Percentiles rank a stretch among this genome's conserved stretches.
Conservation (phyloP, 768 basidiomycete species). For the Collybia nuda region DNA sequence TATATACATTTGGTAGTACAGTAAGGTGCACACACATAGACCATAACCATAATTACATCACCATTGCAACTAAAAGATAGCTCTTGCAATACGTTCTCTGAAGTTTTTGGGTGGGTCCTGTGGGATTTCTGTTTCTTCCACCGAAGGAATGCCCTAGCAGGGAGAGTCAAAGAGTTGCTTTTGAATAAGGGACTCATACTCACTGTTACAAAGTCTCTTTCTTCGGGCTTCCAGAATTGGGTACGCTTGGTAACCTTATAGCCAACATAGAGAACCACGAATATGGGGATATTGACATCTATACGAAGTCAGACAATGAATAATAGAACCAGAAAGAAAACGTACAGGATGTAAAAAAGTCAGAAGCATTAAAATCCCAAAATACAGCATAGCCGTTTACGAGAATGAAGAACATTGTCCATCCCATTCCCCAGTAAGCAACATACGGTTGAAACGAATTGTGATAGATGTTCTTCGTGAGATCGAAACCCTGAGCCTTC, state of each 20-base stretch:
- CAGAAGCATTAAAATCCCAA: constrained; percentile 56
- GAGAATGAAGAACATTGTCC: constrained; percentile 60
- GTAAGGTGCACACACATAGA: neutral
- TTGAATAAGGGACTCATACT: constrained; percentile 15
- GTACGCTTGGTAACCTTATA: constrained; percentile 43
- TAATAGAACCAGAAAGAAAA: constrained; percentile 1
- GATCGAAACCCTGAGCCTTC: constrained; percentile 63
- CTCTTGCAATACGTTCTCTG: constrained; percentile 44
- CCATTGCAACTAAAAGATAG: constrained; percentile 44
- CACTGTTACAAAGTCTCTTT: constrained; percentile 75
- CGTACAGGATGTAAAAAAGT: constrained; percentile 47
- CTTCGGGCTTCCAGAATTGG: constrained; percentile 50
- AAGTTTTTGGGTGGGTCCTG: constrained; percentile 50
- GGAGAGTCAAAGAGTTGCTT: neutral
- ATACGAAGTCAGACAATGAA: neutral
- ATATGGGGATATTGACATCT: constrained; percentile 52
- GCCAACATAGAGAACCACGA: constrained; percentile 39
- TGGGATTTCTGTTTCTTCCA: constrained; percentile 67
- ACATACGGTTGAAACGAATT: constrained; percentile 65
- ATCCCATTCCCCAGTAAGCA: constrained; percentile 69
- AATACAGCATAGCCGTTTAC: constrained; percentile 58
- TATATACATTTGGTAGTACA: too few relatives aligned
- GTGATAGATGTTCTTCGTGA: constrained; percentile 61
- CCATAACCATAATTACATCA: neutral
- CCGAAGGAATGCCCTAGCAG: constrained; percentile 58